Evolutionary conservation across 2,329 filamentous ascomycete species (phyloP), one percentile per base, ranked within the genome.

Genomic region (Diaporthe destruens): DNA sequence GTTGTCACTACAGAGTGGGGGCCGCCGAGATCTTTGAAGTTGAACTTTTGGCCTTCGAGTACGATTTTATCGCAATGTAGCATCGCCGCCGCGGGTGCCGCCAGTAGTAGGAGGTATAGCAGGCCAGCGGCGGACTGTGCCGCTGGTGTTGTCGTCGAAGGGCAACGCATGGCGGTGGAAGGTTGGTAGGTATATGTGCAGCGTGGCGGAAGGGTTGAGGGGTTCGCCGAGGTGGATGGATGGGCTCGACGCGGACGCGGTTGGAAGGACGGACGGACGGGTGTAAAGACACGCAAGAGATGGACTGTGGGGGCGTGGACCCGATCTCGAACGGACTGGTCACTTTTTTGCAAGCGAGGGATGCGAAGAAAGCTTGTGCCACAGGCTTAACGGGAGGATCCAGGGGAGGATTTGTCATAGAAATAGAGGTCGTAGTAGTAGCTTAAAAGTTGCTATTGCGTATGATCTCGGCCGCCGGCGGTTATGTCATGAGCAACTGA

Each of bases 1-100:
- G 84, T 85, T 63, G 89, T 89, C 70, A 94, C 87, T 49, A 94
- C 90, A 0, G 90, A 89, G 80, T 92, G 92, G 44, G 92, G 91
- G 1, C 93, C 93, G 7, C 84, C 85, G 9, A 95, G 87, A 75
- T 85, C 81, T 34, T 84, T 84, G 39, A 96, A 84, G 81, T 95
- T 87, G 81, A 92, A 95, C 39, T 83, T 85, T 74, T 88, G 85
- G 32, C 85, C 85, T 75, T 91, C 87, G 1, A 89, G 85, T 5
- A 86, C 82, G 42, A 94, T 84, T 65, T 91, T 85, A 25, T 88
- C 85, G 85, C 93, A 95, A 75, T 88, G 82, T 70, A 94, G 82
- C 75, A 85, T 88, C 54, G 88, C 85, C 18, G 84, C 80, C 12
- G 81, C 81, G 3, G 84, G 79, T 2, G 80, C 75, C 20, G 83